Evolutionary conservation across 73 alveolate species (phyloP).

Genomic region (Symbiodinium natans): DNA sequence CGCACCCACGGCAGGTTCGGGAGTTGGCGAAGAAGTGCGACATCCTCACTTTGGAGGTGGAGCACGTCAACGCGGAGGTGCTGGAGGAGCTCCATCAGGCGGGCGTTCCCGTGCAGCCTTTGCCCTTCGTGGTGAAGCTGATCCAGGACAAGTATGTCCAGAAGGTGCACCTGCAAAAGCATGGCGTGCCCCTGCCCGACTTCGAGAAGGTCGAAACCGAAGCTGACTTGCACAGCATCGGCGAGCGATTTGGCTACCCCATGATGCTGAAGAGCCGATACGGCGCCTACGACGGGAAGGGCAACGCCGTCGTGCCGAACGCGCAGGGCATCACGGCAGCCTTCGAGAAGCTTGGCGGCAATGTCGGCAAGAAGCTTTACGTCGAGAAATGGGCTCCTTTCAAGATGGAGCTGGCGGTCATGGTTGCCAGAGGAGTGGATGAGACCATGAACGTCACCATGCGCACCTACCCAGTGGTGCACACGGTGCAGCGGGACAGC

Average conservation of each 20-base stretch:
- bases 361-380: constrained; percentile 18
- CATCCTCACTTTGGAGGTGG: constrained; percentile 75
- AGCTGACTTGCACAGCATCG: constrained; percentile 22
- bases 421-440: constrained; percentile 85
- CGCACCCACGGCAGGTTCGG: too few relatives aligned
- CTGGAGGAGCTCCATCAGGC: constrained; percentile 76
- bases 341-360: constrained; percentile 72
- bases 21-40: constrained; percentile 66
- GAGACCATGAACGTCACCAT: constrained; percentile 71
- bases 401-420: constrained; percentile 82
- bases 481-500: constrained; percentile 84
- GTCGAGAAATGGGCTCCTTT: constrained; percentile 90
- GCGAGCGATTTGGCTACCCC: constrained; percentile 88
- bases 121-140: constrained; percentile 34
- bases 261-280: constrained; percentile 72
- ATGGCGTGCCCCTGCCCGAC: constrained; percentile 36
- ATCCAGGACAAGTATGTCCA: constrained; percentile 90
- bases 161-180: constrained; percentile 45
- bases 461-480: constrained; percentile 89
- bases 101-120: constrained; percentile 85
- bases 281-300: constrained; percentile 89
- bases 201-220: constrained; percentile 25
- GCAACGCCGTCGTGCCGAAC: constrained; percentile 68
- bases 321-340: constrained; percentile 66
- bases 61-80: constrained; percentile 74